Conservation (phyloP, 2,329 filamentous ascomycete genomes). For the Cladorrhinum sp. region DNA sequence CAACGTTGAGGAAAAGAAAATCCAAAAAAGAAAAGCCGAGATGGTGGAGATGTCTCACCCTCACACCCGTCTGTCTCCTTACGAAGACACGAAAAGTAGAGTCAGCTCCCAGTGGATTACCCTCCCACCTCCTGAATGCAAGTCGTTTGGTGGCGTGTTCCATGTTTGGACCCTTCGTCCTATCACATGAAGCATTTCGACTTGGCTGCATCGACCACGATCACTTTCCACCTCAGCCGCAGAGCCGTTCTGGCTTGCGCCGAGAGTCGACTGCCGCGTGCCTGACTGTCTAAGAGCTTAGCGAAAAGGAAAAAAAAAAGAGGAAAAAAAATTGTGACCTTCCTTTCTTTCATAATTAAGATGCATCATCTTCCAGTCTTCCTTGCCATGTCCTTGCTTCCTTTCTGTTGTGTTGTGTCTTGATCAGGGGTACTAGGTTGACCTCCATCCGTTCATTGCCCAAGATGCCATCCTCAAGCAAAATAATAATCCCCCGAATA, state of each 20-base stretch:
- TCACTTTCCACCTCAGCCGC: neutral
- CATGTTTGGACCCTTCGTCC: neutral
- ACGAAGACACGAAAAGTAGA: neutral
- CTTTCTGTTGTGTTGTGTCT: neutral
- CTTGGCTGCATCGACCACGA: constrained; percentile 10
- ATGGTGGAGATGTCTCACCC: neutral
- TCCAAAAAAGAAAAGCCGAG: no score
- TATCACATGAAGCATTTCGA: constrained; percentile 13
- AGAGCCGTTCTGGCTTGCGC: neutral
- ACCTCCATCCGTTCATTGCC: no score
- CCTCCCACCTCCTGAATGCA: neutral
- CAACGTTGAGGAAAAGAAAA: no score
- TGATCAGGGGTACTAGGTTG: neutral
- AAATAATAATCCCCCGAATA: constrained; percentile 16
- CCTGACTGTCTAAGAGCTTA: neutral
- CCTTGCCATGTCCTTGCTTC: neutral
- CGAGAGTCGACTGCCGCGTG: neutral
- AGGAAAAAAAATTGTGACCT: no score
- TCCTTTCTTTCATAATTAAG: neutral
- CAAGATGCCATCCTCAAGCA: constrained; percentile 11
- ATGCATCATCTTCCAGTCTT: neutral
- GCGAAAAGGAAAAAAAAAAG: no score
- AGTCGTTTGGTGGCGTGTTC: neutral
- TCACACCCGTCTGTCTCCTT: neutral
- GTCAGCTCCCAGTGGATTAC: neutral